These are phyloP conservation scores for Murraya paniculata DNA, from an alignment of 345 rosid species.

Conservation along the genomic window DNA sequence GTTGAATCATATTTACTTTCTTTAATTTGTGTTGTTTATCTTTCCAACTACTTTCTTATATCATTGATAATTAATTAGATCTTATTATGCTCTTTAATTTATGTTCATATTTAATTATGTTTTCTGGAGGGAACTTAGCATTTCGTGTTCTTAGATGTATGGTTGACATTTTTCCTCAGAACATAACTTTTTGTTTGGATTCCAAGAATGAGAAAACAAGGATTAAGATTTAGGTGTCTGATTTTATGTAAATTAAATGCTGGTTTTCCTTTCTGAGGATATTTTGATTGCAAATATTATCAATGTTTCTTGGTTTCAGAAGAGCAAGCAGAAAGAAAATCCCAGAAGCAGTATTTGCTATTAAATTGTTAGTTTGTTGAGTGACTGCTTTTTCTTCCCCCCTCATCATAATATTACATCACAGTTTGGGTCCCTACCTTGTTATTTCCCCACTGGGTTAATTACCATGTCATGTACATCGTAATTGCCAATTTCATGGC, in stretches of 20 bases:
- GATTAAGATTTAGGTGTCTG: neutral
- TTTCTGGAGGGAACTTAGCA: neutral
- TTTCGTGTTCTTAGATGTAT: conserved; percentile 1
- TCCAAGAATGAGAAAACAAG: neutral
- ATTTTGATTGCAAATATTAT: neutral
- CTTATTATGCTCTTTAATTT: neutral
- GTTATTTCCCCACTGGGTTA: neutral
- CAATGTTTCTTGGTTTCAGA: neutral
- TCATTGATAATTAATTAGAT: neutral
- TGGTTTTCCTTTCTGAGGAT: neutral
- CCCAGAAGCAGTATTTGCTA: neutral
- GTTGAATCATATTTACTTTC: neutral
- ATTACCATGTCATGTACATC: neutral
- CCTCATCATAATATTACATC: neutral
- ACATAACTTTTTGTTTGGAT: neutral
- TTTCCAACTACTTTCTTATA: neutral
- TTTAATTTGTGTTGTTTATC: neutral
- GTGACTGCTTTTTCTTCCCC: neutral
- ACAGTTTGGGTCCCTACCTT: neutral
- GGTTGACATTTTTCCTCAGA: neutral
- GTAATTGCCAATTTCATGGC: neutral
- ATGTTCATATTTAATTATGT: neutral
- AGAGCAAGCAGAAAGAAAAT: neutral
- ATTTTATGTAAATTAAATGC: neutral
- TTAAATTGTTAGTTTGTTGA: neutral